Conservation (phyloP, 2,329 filamentous ascomycete species). For the Calonectria honghensis region DNA sequence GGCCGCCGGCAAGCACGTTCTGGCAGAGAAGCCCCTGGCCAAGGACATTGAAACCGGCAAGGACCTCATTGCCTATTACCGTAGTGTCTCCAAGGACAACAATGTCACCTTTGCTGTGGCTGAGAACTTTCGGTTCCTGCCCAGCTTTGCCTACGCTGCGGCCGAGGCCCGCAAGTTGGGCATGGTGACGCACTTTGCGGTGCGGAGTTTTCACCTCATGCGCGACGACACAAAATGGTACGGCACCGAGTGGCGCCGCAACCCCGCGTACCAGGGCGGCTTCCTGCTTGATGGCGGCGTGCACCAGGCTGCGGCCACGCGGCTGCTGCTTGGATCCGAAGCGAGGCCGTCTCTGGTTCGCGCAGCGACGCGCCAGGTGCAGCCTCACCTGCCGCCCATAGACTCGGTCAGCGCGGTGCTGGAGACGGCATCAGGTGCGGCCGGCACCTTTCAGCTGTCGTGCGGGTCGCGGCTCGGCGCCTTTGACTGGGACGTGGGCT, state of each 20-base stretch:
- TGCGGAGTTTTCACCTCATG: slow-evolving; percentile 61
- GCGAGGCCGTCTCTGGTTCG: slow-evolving; percentile 68
- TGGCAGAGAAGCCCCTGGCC: slow-evolving; percentile 82
- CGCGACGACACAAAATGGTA: slow-evolving; percentile 66
- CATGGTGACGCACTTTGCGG: slow-evolving; percentile 67
- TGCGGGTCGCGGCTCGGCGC: slow-evolving; percentile 73
- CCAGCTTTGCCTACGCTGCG: slow-evolving; percentile 72
- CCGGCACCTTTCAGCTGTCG: slow-evolving; percentile 75
- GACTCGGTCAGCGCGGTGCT: slow-evolving; percentile 79
- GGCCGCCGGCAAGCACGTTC: slow-evolving; percentile 80
- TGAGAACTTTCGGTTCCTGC: slow-evolving; percentile 83
- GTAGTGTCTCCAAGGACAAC: slow-evolving; percentile 51
- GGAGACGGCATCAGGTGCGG: slow-evolving; percentile 71
- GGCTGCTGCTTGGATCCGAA: slow-evolving; percentile 72
- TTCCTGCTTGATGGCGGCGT: slow-evolving; percentile 86
- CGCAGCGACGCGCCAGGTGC: slow-evolving; percentile 73
- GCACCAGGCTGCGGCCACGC: slow-evolving; percentile 79
- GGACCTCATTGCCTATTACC: slow-evolving; percentile 63
- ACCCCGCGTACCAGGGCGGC: slow-evolving; percentile 82
- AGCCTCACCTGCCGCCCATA: slow-evolving; percentile 76
- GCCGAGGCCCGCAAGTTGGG: slow-evolving; percentile 60
- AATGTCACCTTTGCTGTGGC: slow-evolving; percentile 75
- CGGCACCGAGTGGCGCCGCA: slow-evolving; percentile 78
- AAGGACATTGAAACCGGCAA: slow-evolving; percentile 70
- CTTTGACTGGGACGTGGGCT: slow-evolving; percentile 74